Conservation (phyloP, 139 green algal species). For the Closterium sp. region DNA sequence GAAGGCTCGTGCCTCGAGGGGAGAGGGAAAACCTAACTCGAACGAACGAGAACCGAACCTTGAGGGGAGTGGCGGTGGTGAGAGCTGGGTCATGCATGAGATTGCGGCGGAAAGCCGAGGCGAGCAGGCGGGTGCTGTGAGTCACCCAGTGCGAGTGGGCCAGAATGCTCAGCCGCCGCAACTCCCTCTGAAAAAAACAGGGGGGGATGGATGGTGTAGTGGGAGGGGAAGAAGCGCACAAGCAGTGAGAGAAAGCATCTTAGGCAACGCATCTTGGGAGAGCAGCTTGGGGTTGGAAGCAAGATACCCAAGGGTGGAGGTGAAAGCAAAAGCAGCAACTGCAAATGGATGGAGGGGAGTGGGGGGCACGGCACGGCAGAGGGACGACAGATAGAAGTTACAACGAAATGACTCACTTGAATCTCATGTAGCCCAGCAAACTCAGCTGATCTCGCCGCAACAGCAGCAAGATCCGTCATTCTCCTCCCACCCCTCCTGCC, state of each 20-base stretch:
- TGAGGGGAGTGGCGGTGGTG: conserved; percentile 35
- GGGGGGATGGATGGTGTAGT: not conserved
- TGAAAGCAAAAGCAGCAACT: no score
- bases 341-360: no score
- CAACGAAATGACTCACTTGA: not conserved
- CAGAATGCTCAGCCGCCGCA: conserved; percentile 37
- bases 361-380: no score
- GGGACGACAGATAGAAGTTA: no score
- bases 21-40: no score
- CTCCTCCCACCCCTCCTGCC: not conserved
- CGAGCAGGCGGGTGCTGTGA: conserved; percentile 63
- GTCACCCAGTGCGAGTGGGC: conserved; percentile 65
- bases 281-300: no score
- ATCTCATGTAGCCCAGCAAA: not conserved
- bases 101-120: not conserved
- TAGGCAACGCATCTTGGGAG: no score
- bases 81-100: conserved; percentile 39
- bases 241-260: no score
- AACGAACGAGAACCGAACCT: conserved; percentile 1
- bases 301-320: no score
- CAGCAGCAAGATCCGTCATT: not conserved
- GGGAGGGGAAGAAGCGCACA: not conserved
- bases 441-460: not conserved
- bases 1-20: no score
- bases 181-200: conserved; percentile 16